Base-by-base conservation (phyloP, 805 yeast species). In the Saccharomycopsis babjevae region DNA sequence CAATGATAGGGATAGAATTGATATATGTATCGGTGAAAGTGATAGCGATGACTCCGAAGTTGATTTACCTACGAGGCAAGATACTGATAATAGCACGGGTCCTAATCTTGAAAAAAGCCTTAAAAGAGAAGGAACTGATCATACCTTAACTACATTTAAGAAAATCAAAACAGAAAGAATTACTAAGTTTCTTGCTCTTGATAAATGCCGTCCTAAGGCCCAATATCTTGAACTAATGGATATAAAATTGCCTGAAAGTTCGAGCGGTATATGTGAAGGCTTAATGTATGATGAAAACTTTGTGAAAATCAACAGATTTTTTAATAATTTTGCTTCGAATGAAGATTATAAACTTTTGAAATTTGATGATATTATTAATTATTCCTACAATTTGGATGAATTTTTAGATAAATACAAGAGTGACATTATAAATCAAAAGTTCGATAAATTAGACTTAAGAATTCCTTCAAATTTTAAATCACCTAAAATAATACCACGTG, bases 121-220 rank as follows among this genome's bases (percentile, higher is more conserved):
- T 25, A 46, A 46, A 46, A 46, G 52, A 46, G 30, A 46, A 22
- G 52, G 52, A 34, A 11, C 13, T 46, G 62, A 25, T 15, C 57
- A 50, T 15, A 43, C 57, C 15, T 42, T 52, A 5, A 28, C 6
- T 7, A n/a, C 16, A 46, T 61, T 57, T 40, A 54, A 40, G 50
- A 39, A 25, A 25, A n/a, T 57, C 65, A 13, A 36, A 10, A 15
- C 36, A 16, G 34, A 5, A 62, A 58, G 36, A 52, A 65, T 64
- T 30, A 83, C 86, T 1, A 67, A 71, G 15, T 93, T 91, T 67
- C 71, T 89, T 36, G 94, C 98, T 0, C 76, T 93, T 32, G 97
- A 92, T 69, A 93, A 93, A 71, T 89, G 96, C 67, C 74, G 88
- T 1, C 89, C 90, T 1, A 73, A 77, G 18, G 74, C 96, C 25